phyloP scores from a whole-genome alignment of 164 flowering plant species.

The Annona cherimola region DNA sequence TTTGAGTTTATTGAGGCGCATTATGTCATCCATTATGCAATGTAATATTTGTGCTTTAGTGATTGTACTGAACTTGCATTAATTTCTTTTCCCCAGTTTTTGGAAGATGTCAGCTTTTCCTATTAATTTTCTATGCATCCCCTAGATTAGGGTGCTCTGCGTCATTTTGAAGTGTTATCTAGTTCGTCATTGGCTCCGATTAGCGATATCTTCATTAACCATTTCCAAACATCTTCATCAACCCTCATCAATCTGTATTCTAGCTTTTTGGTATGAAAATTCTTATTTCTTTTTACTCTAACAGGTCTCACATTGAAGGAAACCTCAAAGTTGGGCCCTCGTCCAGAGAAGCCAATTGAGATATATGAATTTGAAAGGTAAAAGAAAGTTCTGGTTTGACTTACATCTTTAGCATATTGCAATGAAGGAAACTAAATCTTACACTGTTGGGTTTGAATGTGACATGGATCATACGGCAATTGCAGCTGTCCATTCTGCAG shows the following conservation, averaged over 20 bases:
- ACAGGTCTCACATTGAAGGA: conserved; percentile 75
- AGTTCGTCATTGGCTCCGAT: too few relatives aligned
- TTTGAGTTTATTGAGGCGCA: too few relatives aligned
- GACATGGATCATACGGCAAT: conserved; percentile 31
- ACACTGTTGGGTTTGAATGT: conserved; percentile 21
- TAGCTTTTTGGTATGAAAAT: background rate
- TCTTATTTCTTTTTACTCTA: conserved; percentile 7
- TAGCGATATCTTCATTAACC: too few relatives aligned
- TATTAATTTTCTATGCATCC: too few relatives aligned
- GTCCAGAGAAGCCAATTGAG: conserved; percentile 93
- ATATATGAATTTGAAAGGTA: conserved; percentile 87
- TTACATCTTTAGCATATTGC: background rate
- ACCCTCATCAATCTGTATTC: background rate
- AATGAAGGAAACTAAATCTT: conserved; percentile 18
- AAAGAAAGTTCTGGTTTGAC: background rate
- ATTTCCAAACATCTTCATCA: too few relatives aligned
- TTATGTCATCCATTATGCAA: too few relatives aligned
- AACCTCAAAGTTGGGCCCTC: conserved; percentile 82
- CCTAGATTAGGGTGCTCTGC: too few relatives aligned
- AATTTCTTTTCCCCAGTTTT: too few relatives aligned
- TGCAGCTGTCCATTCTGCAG: conserved; percentile 96
- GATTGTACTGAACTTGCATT: too few relatives aligned
- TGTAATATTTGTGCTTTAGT: too few relatives aligned
- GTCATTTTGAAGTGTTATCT: too few relatives aligned
- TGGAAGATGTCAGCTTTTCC: too few relatives aligned